Conservation (phyloP, 306 rosid species). For the Quillaja saponaria region DNA sequence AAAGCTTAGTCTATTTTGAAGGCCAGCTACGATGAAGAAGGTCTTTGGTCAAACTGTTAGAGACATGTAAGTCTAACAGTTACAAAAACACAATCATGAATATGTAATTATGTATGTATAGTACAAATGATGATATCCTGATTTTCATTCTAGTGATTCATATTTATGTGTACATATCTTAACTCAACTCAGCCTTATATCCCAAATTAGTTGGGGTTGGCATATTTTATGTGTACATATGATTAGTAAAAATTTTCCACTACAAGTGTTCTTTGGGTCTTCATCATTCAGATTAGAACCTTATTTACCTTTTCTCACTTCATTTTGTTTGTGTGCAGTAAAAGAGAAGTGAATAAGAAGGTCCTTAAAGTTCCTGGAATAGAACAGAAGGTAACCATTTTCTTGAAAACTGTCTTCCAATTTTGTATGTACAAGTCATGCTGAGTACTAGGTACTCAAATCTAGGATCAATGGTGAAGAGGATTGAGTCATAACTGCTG, state of each 20-base stretch:
- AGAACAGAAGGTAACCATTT: conserved; percentile 82
- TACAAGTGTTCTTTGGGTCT: not conserved
- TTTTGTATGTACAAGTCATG: conserved; percentile 8
- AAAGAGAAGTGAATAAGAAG: conserved; percentile 92
- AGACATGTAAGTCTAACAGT: conserved; percentile 73
- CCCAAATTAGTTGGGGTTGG: too few species aligned
- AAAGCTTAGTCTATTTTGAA: conserved; percentile 28
- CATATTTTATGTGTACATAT: not conserved
- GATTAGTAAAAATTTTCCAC: not conserved
- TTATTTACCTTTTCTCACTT: not conserved
- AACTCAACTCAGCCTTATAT: too few species aligned
- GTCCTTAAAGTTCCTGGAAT: conserved; percentile 96
- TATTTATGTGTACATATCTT: too few species aligned
- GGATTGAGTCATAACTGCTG: conserved; percentile 13
- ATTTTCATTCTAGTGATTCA: too few species aligned
- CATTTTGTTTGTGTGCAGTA: conserved; percentile 53
- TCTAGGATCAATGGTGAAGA: too few species aligned
- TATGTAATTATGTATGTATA: not conserved
- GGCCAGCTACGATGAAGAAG: conserved; percentile 74
- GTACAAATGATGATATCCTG: too few species aligned
- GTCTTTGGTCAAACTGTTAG: conserved; percentile 94
- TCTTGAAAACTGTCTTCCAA: conserved; percentile 15
- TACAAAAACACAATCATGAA: not conserved
- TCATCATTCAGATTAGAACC: not conserved
- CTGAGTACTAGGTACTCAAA: not conserved